Evolutionary conservation across 768 basidiomycete species (phyloP).

Genomic region (Hemileccinum rubropunctum): DNA sequence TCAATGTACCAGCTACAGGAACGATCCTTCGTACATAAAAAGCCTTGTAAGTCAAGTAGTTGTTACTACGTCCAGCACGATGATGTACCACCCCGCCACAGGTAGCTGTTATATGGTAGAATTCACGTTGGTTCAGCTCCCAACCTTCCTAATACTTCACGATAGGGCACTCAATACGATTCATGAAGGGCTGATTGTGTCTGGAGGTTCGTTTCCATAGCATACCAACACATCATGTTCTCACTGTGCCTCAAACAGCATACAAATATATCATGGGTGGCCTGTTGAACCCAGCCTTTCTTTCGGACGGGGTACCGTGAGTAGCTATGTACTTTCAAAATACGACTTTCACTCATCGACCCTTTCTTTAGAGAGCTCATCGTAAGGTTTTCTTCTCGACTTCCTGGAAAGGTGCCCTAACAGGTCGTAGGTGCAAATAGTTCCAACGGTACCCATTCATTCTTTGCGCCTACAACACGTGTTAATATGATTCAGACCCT

Average conservation of each 20-base stretch:
- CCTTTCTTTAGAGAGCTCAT: not conserved
- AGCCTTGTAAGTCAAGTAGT: not conserved
- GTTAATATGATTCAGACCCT: not conserved
- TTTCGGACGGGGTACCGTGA: not conserved
- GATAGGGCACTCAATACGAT: not conserved
- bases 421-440: not conserved
- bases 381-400: not conserved
- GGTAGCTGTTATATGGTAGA: conserved; percentile 1
- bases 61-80: not conserved
- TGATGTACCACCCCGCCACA: not conserved
- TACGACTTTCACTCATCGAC: no score
- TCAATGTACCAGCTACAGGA: not conserved
- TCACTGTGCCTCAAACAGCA: not conserved
- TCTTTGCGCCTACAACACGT: not conserved
- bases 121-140: not conserved
- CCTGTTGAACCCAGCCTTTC: not conserved
- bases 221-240: not conserved
- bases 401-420: not conserved
- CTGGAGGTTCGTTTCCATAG: not conserved
- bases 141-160: not conserved
- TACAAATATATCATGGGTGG: not conserved
- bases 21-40: not conserved
- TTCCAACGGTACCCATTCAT: not conserved
- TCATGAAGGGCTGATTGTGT: not conserved
- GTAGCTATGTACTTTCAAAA: not conserved